Percentiles rank a stretch among this genome's conserved stretches.
These are phyloP conservation scores for Calocybe gangraenosa DNA, from an alignment of 768 basidiomycete genomes.

Conservation along the genomic window DNA sequence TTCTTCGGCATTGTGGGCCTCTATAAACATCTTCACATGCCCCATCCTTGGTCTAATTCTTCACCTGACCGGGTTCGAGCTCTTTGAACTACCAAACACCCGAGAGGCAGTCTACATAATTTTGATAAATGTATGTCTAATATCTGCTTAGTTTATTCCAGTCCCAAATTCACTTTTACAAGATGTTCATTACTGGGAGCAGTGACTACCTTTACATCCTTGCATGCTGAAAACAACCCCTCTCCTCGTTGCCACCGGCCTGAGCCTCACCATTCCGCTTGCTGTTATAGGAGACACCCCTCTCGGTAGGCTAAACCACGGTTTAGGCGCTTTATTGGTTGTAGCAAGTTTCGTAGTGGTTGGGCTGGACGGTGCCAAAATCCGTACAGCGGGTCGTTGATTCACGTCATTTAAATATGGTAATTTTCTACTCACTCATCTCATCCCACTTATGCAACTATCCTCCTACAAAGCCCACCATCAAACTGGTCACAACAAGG, in stretches of 20 bases:
- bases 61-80: constrained; percentile 61
- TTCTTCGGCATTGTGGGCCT: constrained; percentile 87
- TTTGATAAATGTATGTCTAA: constrained; percentile 35
- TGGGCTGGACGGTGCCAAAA: constrained; percentile 49
- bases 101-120: constrained; percentile 28
- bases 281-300: constrained; percentile 81
- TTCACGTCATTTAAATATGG: no score
- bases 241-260: constrained; percentile 91
- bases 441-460: no score
- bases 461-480: no score
- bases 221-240: constrained; percentile 98
- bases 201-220: constrained; percentile 85
- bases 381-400: no score
- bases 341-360: constrained; percentile 71
- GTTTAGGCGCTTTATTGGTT: constrained; percentile 71
- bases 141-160: no score
- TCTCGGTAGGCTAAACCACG: constrained; percentile 51
- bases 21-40: constrained; percentile 63
- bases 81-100: constrained; percentile 55
- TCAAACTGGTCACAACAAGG: no score
- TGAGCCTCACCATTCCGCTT: constrained; percentile 90
- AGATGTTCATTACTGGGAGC: constrained; percentile 82
- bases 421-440: no score
- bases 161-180: not conserved
- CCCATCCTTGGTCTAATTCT: constrained; percentile 71